Evolutionary conservation across 495 filamentous ascomycete species (phyloP), one percentile per base, ranked within the genome.

Genomic region (Penicillium dipodomyicola): DNA sequence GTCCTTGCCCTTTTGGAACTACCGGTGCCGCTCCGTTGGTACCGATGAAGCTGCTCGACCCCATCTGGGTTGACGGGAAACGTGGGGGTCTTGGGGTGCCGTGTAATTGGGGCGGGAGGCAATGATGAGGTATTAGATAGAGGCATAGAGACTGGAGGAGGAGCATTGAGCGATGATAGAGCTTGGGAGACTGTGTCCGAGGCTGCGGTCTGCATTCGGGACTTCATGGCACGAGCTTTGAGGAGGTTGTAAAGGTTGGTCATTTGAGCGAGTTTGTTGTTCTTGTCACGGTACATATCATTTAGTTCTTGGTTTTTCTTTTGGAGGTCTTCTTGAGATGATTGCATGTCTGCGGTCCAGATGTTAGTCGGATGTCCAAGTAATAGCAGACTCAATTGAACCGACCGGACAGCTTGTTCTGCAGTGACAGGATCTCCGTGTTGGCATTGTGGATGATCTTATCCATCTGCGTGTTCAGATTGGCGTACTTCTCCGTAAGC

Each of bases 231-330:
- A 50, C 86, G 84, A 23, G 84, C 80, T 70, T 96, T 96, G 43
- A 96, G 76, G 32, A 87, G 81, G 59, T 91, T 87, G 58, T 96
- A 97, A 6, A 96, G 81, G 59, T 92, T 89, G 60, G 91, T 90
- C 19, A 86, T 86, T 54, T 92, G 87, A 4, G 84, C 74, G n/a
- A 90, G 80, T 55, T 89, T 87, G 41, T 84, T 84, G 56, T 75
- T 86, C 64, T 95, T 95, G 32, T 93, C 88, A 41, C 82, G 79
- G 57, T 85, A 84, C 3, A 84, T 77, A 47, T 86, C 80, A 27
- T 80, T 76, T 4, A 96, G 77, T 17, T 94, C 90, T 29, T 89
- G 82, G 52, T 91, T 91, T 67, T 91, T 92, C 30, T 82, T 81
- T 54, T 85, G 78, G 3, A 96, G 78, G 14, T 77, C 76, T 19